A percentile compares a stretch with the other conserved stretches of the same genome.
Evolutionary conservation across 495 filamentous ascomycete species (phyloP).

Genomic region (Lentithecium fluviatile): DNA sequence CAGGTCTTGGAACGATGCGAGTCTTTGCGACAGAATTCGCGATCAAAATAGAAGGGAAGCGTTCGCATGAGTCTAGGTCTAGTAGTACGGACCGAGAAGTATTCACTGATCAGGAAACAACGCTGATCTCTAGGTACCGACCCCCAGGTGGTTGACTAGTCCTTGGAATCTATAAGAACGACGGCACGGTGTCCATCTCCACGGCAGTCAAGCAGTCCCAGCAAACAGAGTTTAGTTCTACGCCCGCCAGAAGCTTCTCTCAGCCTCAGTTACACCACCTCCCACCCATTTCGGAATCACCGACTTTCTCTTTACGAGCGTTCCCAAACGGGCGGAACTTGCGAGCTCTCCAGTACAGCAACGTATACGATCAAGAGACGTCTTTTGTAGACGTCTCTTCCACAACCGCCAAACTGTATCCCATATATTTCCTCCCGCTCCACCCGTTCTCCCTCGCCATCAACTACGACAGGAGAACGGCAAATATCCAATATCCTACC

Average conservation of each 20-base stretch:
- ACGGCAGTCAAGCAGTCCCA: constrained; percentile 1
- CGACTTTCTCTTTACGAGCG: not conserved
- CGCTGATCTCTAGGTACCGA: constrained; percentile 13
- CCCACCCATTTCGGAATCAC: not conserved
- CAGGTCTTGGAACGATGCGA: not conserved
- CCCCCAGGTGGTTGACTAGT: constrained; percentile 10
- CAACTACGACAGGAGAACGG: constrained; percentile 17
- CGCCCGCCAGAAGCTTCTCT: constrained; percentile 5
- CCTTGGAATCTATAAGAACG: constrained; percentile 15
- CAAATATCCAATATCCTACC: constrained; percentile 4
- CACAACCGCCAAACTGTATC: constrained; percentile 27
- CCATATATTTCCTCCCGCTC: constrained; percentile 33
- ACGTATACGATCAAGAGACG: constrained; percentile 13
- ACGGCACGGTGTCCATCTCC: not conserved
- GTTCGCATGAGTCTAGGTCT: not conserved
- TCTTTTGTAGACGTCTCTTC: constrained; percentile 7
- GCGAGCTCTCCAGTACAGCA: constrained; percentile 2
- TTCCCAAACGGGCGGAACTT: constrained; percentile 3
- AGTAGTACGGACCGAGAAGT: constrained; percentile 14
- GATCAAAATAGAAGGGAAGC: constrained; percentile 27
- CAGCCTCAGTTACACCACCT: not conserved
- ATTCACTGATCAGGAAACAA: constrained; percentile 8
- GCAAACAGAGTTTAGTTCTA: not conserved
- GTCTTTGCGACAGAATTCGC: constrained; percentile 7
- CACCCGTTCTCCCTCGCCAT: constrained; percentile 34